phyloP scores from a whole-genome alignment of 768 basidiomycete genomes.

The Russula vinacea region DNA sequence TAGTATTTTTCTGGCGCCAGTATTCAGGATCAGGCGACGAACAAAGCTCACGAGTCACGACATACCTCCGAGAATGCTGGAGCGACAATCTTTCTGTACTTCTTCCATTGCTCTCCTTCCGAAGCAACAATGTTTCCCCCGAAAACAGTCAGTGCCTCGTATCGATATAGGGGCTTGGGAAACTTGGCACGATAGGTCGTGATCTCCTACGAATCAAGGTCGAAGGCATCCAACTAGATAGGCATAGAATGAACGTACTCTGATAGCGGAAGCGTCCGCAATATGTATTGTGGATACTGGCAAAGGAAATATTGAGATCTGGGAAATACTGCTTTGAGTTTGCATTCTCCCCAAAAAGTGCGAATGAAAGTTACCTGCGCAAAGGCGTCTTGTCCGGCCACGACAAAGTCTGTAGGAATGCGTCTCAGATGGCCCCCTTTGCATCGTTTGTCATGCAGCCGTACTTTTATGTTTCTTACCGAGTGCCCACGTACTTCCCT shows the following conservation, averaged over 20 bases:
- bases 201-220: constrained; percentile 44
- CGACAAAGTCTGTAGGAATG: constrained; percentile 7
- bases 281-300: not conserved
- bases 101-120: constrained; percentile 64
- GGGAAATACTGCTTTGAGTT: not conserved
- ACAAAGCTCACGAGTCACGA: no score
- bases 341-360: not conserved
- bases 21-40: not conserved
- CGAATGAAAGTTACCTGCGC: not conserved
- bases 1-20: constrained; percentile 37
- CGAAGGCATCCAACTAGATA: not conserved
- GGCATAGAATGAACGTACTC: not conserved
- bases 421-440: not conserved
- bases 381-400: constrained; percentile 14
- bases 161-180: constrained; percentile 52
- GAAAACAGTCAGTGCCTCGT: constrained; percentile 47
- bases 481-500: not conserved
- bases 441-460: not conserved
- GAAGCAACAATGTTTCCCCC: constrained; percentile 61
- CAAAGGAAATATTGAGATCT: constrained; percentile 17
- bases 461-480: constrained; percentile 3
- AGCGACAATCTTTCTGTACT: constrained; percentile 57
- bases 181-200: constrained; percentile 49
- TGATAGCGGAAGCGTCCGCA: constrained; percentile 26
- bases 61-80: constrained; percentile 64